A percentile compares a stretch with the other conserved stretches of the same genome.
Evolutionary conservation across 2,329 filamentous ascomycete species (phyloP).

Genomic region (Botrytis fragariae): DNA sequence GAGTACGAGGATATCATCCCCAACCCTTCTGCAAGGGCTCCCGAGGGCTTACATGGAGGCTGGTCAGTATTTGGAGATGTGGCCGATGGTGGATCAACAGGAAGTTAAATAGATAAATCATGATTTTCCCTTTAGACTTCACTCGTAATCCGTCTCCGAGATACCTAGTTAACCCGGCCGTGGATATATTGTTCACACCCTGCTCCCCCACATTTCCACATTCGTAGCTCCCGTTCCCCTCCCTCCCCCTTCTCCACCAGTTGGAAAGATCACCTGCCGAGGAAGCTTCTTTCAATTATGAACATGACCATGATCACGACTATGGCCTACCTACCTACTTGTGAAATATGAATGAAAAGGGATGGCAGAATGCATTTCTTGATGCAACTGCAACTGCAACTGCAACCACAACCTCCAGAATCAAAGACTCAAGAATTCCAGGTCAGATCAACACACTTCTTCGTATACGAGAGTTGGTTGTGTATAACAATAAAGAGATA

Average conservation of each 20-base stretch:
- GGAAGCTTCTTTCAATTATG: conserved; percentile 4
- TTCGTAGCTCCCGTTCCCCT: conserved; percentile 5
- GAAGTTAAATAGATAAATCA: not conserved
- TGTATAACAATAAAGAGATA: not conserved
- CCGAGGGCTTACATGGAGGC: conserved; percentile 19
- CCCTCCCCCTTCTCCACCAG: not conserved
- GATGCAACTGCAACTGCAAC: not conserved
- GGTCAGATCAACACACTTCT: not conserved
- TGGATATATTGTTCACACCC: conserved; percentile 13
- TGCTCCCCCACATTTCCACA: conserved; percentile 17
- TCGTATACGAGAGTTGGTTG: not conserved
- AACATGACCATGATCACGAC: not conserved
- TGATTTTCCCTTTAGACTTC: not conserved
- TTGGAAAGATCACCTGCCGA: conserved; percentile 9
- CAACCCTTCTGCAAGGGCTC: conserved; percentile 25
- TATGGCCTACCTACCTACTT: not conserved
- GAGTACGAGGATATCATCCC: not conserved
- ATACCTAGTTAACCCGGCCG: not conserved
- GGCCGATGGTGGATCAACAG: not conserved
- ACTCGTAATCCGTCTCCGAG: conserved; percentile 1
- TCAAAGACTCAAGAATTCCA: not conserved
- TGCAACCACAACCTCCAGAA: not conserved
- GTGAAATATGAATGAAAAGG: not conserved
- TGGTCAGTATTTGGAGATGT: not conserved
- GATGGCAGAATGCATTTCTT: not conserved